Evolutionary conservation across 192 early-diverging fungal species (phyloP).

Genomic region (Haplosporangium gracile): DNA sequence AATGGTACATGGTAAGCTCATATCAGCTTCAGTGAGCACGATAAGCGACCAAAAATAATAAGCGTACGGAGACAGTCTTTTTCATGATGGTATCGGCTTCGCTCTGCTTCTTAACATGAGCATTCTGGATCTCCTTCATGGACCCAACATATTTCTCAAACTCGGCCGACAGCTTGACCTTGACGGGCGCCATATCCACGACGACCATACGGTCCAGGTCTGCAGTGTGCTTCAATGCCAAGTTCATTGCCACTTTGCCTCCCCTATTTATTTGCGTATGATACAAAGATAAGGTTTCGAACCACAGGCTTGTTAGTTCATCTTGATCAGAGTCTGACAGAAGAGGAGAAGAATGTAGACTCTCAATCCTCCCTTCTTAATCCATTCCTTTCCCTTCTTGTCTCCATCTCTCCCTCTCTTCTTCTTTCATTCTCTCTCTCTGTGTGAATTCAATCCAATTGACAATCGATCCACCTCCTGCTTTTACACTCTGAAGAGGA

Average conservation of each 20-base stretch:
- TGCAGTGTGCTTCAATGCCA: slow-evolving; percentile 66
- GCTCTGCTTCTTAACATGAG: slow-evolving; percentile 64
- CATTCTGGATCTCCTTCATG: slow-evolving; percentile 70
- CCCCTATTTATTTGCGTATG: slow-evolving; percentile 60
- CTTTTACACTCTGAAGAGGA: neutral
- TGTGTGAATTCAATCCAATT: neutral
- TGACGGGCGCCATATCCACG: slow-evolving; percentile 78
- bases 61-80: slow-evolving; percentile 51
- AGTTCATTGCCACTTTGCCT: slow-evolving; percentile 80
- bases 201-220: slow-evolving; percentile 71
- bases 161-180: slow-evolving; percentile 60
- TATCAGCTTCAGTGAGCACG: no score
- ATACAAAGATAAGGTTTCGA: neutral
- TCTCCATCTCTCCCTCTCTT: neutral
- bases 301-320: neutral
- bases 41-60: neutral
- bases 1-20: neutral
- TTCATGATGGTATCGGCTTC: slow-evolving; percentile 72
- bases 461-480: neutral
- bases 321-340: neutral
- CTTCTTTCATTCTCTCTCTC: no score
- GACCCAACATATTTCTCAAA: slow-evolving; percentile 69
- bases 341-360: neutral
- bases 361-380: neutral
- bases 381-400: neutral